Percentiles rank a stretch among this genome's conserved stretches.
These are phyloP conservation scores for Agaricus blazei DNA, from an alignment of 768 basidiomycete species.

Conservation along the genomic window DNA sequence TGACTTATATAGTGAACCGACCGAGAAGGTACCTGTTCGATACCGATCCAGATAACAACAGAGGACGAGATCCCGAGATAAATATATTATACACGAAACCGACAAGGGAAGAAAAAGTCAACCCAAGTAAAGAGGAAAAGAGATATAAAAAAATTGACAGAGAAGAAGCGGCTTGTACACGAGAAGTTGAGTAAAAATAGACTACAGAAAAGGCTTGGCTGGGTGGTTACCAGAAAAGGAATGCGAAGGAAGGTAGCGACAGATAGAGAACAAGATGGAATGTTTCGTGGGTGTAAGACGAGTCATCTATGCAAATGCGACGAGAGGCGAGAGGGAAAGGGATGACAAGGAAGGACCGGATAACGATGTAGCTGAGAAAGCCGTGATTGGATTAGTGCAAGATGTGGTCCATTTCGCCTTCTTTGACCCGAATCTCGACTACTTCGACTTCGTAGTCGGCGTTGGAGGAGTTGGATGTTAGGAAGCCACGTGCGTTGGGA, in stretches of 20 bases:
- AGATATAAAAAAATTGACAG: slow-evolving; percentile 1
- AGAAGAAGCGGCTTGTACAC: not conserved
- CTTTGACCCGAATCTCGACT: slow-evolving; percentile 79
- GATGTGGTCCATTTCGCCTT: slow-evolving; percentile 50
- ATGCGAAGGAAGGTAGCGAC: not conserved
- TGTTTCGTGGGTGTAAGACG: not conserved
- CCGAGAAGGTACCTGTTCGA: too few species aligned
- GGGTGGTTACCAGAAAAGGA: not conserved
- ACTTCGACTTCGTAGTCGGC: slow-evolving; percentile 83
- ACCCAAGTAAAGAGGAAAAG: not conserved
- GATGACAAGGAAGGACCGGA: not conserved
- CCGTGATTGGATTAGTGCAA: not conserved
- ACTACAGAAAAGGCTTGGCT: too few species aligned
- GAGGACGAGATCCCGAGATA: too few species aligned
- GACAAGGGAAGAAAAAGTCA: too few species aligned
- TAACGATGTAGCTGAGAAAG: not conserved
- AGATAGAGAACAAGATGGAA: not conserved
- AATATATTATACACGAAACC: too few species aligned
- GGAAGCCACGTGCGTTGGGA: slow-evolving; percentile 60
- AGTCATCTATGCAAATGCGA: not conserved
- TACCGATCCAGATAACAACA: too few species aligned
- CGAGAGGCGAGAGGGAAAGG: not conserved
- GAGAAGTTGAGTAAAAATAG: not conserved
- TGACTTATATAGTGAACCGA: too few species aligned
- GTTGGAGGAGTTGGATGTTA: slow-evolving; percentile 60